Evolutionary conservation across 768 basidiomycete species (phyloP), one percentile per base, ranked within the genome.

Genomic region (Mrakia blollopis): DNA sequence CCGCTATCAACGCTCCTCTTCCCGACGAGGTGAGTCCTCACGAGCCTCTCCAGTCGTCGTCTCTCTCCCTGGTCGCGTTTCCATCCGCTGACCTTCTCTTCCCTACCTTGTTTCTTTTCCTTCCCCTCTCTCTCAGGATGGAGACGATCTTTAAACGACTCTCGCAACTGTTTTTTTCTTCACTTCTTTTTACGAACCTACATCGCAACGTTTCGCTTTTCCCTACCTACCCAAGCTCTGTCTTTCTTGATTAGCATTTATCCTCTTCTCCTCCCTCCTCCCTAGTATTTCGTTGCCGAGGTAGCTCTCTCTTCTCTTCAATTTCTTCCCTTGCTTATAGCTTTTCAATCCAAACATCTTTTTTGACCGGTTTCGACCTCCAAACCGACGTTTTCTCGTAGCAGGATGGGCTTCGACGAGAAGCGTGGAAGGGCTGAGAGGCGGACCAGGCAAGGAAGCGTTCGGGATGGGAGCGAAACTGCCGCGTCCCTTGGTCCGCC

Each of bases 21-120:
- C 97, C 97, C 73, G 97, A 98, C 85, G 97, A 99, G 85, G 97
- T 84, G 73, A 61, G 83, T 81, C 28, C 18, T 21, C 25, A n/a
- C n/a, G 3, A 67, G 61, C 41, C 28, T 11, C 35, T 23, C 54
- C 67, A 18, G 68, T n/a, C 65, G 16, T 2, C 16, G 47, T 52
- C 47, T 18, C 4, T 0, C 8, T 6, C 44, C 28, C 4, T n/a
- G 44, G 11, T 60, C 32, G 25, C 35, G 10, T 30, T 21, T 23
- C 16, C 37, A 23, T 47, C 30, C 2, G 57, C 18, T 52, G 23
- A 60, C 18, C 52, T 21, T 23, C 18, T 35, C 62, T 30, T n/a
- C 13, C 32, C 44, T 21, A 21, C n/a, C n/a, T n/a, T 3, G 41
- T 23, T 28, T 21, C 47, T 37, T 32, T 30, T 11, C 54, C 32